Conservation (phyloP, 2,329 filamentous ascomycete species). For the Sclerotinia subarctica region DNA sequence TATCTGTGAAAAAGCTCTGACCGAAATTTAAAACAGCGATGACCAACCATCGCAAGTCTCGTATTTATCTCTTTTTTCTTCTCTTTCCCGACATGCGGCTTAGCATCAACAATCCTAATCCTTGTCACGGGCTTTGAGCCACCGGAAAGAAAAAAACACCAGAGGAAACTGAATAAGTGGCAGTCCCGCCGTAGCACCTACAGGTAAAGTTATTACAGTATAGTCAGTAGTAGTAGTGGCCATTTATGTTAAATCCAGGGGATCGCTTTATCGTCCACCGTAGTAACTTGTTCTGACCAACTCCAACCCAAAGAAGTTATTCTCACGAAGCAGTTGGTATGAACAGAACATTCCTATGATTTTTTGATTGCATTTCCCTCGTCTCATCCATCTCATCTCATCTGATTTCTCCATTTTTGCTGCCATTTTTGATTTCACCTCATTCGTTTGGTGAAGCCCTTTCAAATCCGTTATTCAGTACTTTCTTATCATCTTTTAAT, state of each 20-base stretch:
- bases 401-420: constrained; percentile 7
- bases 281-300: background rate
- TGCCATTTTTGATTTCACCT: constrained; percentile 41
- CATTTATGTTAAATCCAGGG: background rate
- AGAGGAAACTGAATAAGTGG: background rate
- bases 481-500: constrained; percentile 8
- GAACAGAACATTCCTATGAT: constrained; percentile 19
- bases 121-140: background rate
- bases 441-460: constrained; percentile 49
- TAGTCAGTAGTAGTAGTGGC: background rate
- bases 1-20: no score
- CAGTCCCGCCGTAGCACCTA: no score
- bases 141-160: background rate
- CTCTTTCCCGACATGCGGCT: background rate
- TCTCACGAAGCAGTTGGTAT: constrained; percentile 13
- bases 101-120: background rate
- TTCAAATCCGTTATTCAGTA: background rate
- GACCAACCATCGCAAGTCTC: constrained; percentile 1
- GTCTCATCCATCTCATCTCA: background rate
- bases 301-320: background rate
- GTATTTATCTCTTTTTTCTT: constrained; percentile 2
- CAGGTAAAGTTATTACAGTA: background rate
- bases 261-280: constrained; percentile 1
- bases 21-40: constrained; percentile 5
- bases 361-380: constrained; percentile 3